Evolutionary conservation across 1,284 basidiomycete species (phyloP), one percentile per base, ranked within the genome.

Genomic region (Pseudozyma sp.): DNA sequence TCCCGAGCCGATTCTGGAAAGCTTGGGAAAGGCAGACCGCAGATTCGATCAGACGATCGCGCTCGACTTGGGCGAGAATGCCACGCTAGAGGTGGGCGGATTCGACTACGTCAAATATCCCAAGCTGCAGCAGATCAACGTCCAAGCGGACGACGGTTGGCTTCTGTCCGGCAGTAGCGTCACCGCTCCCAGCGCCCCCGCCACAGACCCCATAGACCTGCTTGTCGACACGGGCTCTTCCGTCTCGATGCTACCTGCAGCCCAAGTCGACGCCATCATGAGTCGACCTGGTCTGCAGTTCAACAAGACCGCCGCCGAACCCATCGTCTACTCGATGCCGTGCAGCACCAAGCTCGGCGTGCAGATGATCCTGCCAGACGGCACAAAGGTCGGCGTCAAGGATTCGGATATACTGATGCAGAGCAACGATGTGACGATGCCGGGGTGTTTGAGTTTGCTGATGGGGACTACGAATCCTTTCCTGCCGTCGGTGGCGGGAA

Each of bases 191-290:
- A 44, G 43, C 1, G 69, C 64, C n/a, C 17, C 24, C 8, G 14
- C 37, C 13, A 19, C 24, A 1, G 54, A 49, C 1, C 34, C 52
- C 2, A 19, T 72, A 7, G 52, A 67, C 31, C 35, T 72, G 51
- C 30, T 66, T 51, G 39, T 72, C 9, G 69, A 72, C 40, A 53
- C 69, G 39, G 69, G 69, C 7, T 72, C 69, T 14, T 72, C 69
- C 3, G 69, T 72, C 0, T 45, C 56, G 44, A 67, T 67, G 54
- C 34, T 72, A 11, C 69, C 69, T 6, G 54, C 50, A 4, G 55
- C 59, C n/a, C 54, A 40, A 16, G 34, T 67, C 54, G 64, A 59
- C 16, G 47, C 54, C 2, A 72, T 72, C 50, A 72, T 67, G 64
- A 53, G 52, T 14, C 58, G 59, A 46, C 53, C 52, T 1, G 68